Conservation (phyloP, 1,139 yeast genomes). For the Kodamaea plutei region DNA sequence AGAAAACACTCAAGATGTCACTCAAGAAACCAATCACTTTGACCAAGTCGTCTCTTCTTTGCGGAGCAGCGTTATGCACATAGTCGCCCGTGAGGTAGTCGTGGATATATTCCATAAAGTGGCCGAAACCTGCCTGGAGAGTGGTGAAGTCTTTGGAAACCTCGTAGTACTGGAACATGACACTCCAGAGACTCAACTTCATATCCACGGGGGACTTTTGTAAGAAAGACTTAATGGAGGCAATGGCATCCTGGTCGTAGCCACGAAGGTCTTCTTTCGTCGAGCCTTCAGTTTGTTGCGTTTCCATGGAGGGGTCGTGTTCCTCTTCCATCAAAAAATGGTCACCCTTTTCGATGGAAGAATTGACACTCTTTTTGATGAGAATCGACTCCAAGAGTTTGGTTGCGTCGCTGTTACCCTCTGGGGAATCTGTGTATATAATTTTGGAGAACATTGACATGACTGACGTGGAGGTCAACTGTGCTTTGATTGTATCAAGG, state of each 20-base stretch:
- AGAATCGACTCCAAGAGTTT: slow-evolving; percentile 53
- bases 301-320: neutral
- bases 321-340: slow-evolving; percentile 1
- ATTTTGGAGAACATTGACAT: slow-evolving; percentile 62
- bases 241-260: slow-evolving; percentile 19
- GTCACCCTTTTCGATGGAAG: too few species aligned
- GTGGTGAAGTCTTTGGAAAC: slow-evolving; percentile 34
- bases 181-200: slow-evolving; percentile 71
- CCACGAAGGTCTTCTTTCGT: too few species aligned
- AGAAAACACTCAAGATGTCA: slow-evolving; percentile 29
- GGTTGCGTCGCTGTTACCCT: slow-evolving; percentile 45
- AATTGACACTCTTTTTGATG: slow-evolving; percentile 13
- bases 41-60: slow-evolving; percentile 18
- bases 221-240: slow-evolving; percentile 58
- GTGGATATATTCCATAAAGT: slow-evolving; percentile 41
- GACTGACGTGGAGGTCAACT: slow-evolving; percentile 64
- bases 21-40: slow-evolving; percentile 45
- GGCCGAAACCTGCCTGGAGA: slow-evolving; percentile 54
- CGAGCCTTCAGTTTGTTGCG: too few species aligned
- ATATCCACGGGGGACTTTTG: slow-evolving; percentile 61
- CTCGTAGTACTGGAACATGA: slow-evolving; percentile 60
- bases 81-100: slow-evolving; percentile 29
- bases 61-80: slow-evolving; percentile 5
- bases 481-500: slow-evolving; percentile 48
- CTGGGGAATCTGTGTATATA: slow-evolving; percentile 37